Evolutionary conservation across 441 rosid species (phyloP).

Genomic region (Metrosideros polymorpha): DNA sequence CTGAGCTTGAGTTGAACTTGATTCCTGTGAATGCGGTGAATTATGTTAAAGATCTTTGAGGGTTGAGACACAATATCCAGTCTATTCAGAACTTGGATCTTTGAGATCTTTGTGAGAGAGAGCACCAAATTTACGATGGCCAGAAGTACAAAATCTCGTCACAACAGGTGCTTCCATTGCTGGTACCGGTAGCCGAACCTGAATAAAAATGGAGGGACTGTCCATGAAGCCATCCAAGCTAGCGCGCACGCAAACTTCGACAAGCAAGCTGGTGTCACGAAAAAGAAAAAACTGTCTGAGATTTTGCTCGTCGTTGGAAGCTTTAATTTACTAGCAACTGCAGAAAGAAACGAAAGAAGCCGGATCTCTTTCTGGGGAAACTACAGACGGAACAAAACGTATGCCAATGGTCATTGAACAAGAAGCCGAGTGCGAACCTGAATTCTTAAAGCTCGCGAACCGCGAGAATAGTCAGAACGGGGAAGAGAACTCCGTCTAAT

Average conservation of each 20-base stretch:
- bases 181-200: neutral
- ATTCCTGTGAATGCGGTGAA: neutral
- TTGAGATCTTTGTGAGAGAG: neutral
- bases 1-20: neutral
- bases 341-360: neutral
- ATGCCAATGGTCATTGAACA: neutral
- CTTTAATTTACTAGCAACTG: neutral
- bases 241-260: neutral
- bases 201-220: neutral
- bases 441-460: neutral
- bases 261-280: neutral
- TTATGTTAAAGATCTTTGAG: neutral
- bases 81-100: neutral
- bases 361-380: neutral
- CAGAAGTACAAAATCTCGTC: neutral
- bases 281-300: neutral
- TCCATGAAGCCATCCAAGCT: neutral
- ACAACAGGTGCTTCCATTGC: neutral
- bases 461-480: neutral
- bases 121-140: neutral
- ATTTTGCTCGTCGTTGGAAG: neutral
- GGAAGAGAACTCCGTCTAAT: neutral
- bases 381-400: neutral
- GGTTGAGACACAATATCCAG: neutral
- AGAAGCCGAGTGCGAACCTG: neutral